These are phyloP conservation scores for Catenaria anguillulae DNA, from an alignment of 371 early-diverging fungal genomes.

Conservation along the genomic window DNA sequence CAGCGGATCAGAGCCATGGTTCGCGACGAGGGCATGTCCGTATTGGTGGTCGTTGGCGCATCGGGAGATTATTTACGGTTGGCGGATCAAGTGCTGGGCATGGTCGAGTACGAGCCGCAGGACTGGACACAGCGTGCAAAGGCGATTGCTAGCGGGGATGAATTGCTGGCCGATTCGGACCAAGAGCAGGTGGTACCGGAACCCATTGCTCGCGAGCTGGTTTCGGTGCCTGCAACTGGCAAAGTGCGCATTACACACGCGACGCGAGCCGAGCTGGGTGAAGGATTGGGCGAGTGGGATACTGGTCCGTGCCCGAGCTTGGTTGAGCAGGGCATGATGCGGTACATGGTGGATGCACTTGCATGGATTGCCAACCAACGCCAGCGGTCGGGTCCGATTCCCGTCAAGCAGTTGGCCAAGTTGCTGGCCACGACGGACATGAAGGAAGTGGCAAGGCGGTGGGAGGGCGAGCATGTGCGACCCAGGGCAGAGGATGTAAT, in stretches of 20 bases:
- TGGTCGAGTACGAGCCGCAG: constrained; percentile 22
- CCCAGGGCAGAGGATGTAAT: too few relatives aligned
- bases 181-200: not conserved
- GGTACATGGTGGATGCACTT: too few relatives aligned
- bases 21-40: constrained; percentile 19
- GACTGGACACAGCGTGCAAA: constrained; percentile 26
- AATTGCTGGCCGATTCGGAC: not conserved
- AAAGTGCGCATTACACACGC: not conserved
- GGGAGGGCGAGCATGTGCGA: too few relatives aligned
- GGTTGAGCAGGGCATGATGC: too few relatives aligned
- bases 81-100: constrained; percentile 30
- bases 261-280: not conserved
- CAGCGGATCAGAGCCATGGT: constrained; percentile 25
- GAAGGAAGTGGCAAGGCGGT: too few relatives aligned
- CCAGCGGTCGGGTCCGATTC: too few relatives aligned
- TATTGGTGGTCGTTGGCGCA: constrained; percentile 34
- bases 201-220: not conserved
- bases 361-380: too few relatives aligned
- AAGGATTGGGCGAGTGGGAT: not conserved
- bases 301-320: too few relatives aligned
- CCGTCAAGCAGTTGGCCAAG: too few relatives aligned
- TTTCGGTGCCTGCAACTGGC: too few relatives aligned
- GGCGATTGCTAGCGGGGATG: constrained; percentile 13
- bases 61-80: constrained; percentile 41
- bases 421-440: too few relatives aligned